phyloP scores from a whole-genome alignment of 169 alveolate species.

The Plasmodium relictum region DNA sequence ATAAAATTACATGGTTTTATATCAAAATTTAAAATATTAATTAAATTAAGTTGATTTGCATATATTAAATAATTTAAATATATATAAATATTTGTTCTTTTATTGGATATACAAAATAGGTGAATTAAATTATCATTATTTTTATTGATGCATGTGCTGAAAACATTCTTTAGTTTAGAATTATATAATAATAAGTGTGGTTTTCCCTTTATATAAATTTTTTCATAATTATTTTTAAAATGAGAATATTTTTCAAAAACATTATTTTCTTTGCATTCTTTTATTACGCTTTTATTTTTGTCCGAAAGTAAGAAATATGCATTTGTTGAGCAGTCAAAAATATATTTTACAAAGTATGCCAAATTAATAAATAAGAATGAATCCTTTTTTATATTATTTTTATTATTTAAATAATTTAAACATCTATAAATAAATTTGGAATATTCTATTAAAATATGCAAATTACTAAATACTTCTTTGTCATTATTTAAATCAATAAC shows the following conservation, averaged over 20 bases:
- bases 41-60: constrained; percentile 24
- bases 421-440: constrained; percentile 16
- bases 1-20: constrained; percentile 7
- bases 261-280: constrained; percentile 1
- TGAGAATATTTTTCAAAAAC: not conserved
- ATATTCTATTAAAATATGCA: constrained; percentile 26
- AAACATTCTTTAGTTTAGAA: not conserved
- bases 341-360: constrained; percentile 31
- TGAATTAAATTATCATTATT: not conserved
- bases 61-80: constrained; percentile 38
- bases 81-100: not conserved
- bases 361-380: constrained; percentile 17
- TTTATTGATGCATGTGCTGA: constrained; percentile 7
- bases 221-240: not conserved
- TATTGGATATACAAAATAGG: constrained; percentile 5
- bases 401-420: constrained; percentile 29
- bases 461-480: constrained; percentile 22
- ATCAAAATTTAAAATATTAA: constrained; percentile 15
- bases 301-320: not conserved
- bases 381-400: constrained; percentile 8
- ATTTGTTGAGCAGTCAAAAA: constrained; percentile 14
- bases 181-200: constrained; percentile 35
- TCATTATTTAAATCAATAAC: not conserved
- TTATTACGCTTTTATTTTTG: not conserved
- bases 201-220: constrained; percentile 54